Percentiles rank a stretch among this genome's conserved stretches.
These are phyloP conservation scores for Zygosaccharomyces siamensis DNA, from an alignment of 805 yeast genomes.

Conservation along the genomic window DNA sequence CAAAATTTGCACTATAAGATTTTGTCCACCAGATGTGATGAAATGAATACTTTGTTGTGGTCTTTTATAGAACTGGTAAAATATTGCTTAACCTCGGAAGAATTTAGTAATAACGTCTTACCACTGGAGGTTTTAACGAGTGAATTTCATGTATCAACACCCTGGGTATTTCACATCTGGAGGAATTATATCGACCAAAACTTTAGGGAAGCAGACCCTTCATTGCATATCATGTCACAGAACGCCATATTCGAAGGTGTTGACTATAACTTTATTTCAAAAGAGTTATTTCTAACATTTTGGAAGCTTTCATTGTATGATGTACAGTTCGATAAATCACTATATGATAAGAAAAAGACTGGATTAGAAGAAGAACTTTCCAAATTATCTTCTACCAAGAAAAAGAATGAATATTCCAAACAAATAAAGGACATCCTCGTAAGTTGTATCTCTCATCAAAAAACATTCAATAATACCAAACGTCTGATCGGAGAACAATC, in stretches of 20 bases:
- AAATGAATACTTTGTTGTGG: slow-evolving; percentile 59
- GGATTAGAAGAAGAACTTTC: slow-evolving; percentile 15
- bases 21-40: slow-evolving; percentile 67
- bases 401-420: slow-evolving; percentile 15
- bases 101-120: slow-evolving; percentile 37
- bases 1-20: slow-evolving; percentile 57
- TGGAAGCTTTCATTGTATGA: slow-evolving; percentile 76
- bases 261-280: slow-evolving; percentile 31
- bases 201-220: slow-evolving; percentile 16
- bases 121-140: slow-evolving; percentile 40
- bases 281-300: slow-evolving; percentile 52
- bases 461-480: slow-evolving; percentile 13
- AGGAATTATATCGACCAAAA: slow-evolving; percentile 41
- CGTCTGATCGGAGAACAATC: slow-evolving; percentile 10
- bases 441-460: slow-evolving; percentile 23
- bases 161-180: slow-evolving; percentile 80
- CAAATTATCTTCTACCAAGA: slow-evolving; percentile 15
- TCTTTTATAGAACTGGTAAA: slow-evolving; percentile 56
- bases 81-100: slow-evolving; percentile 40
- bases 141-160: slow-evolving; percentile 44
- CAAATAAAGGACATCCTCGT: slow-evolving; percentile 17
- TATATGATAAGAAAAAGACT: slow-evolving; percentile 46
- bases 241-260: slow-evolving; percentile 17
- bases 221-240: slow-evolving; percentile 13
- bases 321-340: slow-evolving; percentile 46